Conservation (phyloP, 805 yeast species). For the Candida broadrunensis region DNA sequence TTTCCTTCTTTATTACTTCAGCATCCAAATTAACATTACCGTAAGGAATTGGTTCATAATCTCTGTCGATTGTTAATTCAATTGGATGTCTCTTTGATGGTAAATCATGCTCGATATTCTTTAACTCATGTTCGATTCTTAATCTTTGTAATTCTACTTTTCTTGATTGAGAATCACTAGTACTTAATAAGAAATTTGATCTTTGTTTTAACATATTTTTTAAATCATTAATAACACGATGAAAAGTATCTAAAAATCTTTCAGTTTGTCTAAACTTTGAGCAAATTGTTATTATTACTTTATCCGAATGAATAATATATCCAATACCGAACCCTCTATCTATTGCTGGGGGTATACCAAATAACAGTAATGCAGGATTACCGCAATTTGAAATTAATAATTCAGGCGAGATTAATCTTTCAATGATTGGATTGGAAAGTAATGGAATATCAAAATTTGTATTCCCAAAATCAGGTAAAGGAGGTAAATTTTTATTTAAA, state of each 20-base stretch:
- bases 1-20: background rate
- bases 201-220: slow-evolving; percentile 45
- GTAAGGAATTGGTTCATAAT: slow-evolving; percentile 13
- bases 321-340: slow-evolving; percentile 94
- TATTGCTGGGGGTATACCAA: slow-evolving; percentile 90
- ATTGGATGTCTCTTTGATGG: slow-evolving; percentile 25
- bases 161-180: slow-evolving; percentile 30
- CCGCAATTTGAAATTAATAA: slow-evolving; percentile 80
- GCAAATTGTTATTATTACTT: slow-evolving; percentile 75
- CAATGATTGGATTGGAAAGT: slow-evolving; percentile 30
- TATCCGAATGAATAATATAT: slow-evolving; percentile 77
- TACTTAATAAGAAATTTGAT: slow-evolving; percentile 26
- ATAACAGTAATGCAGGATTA: slow-evolving; percentile 78
- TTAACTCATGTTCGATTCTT: slow-evolving; percentile 34
- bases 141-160: slow-evolving; percentile 30
- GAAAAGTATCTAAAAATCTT: slow-evolving; percentile 69
- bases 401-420: slow-evolving; percentile 34
- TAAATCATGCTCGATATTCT: slow-evolving; percentile 18
- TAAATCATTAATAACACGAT: slow-evolving; percentile 58
- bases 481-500: slow-evolving; percentile 33
- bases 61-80: slow-evolving; percentile 15
- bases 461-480: slow-evolving; percentile 17
- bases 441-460: slow-evolving; percentile 22
- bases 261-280: slow-evolving; percentile 87
- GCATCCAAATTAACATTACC: slow-evolving; percentile 8